Evolutionary conservation across 306 rosid genomes (phyloP).

Genomic region (Aeschynomene evenia): DNA sequence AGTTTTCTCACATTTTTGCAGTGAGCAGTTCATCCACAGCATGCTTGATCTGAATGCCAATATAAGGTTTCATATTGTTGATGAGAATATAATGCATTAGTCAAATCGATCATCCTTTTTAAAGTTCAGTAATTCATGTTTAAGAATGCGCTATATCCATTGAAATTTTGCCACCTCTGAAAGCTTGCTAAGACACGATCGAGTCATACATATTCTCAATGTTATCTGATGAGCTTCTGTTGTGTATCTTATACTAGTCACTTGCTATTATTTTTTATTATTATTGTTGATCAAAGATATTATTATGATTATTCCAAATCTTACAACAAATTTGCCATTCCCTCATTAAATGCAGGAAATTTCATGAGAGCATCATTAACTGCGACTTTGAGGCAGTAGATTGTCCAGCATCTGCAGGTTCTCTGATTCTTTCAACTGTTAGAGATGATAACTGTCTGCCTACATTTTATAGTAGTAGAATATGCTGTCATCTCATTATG

Average conservation of each 20-base stretch:
- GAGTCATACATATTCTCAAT: neutral
- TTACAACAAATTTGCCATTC: neutral
- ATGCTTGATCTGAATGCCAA: constrained; percentile 58
- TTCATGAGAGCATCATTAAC: constrained; percentile 44
- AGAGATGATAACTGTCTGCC: constrained; percentile 4
- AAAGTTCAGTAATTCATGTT: neutral
- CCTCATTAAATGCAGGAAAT: constrained; percentile 53
- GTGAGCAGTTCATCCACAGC: constrained; percentile 52
- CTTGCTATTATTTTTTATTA: neutral
- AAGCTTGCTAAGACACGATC: neutral
- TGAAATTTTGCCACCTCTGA: constrained; percentile 5
- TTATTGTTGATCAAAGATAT: neutral
- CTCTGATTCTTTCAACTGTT: constrained; percentile 20
- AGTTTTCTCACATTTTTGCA: constrained; percentile 34
- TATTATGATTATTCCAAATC: neutral
- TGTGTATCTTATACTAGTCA: neutral
- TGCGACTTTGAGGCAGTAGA: constrained; percentile 29
- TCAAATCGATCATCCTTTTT: neutral
- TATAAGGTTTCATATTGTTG: constrained; percentile 57
- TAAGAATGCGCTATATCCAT: neutral
- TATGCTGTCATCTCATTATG: neutral
- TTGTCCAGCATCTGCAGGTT: constrained; percentile 41
- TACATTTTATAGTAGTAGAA: constrained; percentile 7
- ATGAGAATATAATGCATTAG: neutral
- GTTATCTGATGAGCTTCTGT: neutral